phyloP scores from a whole-genome alignment of 768 basidiomycete species.

The Pisolithus orientalis region DNA sequence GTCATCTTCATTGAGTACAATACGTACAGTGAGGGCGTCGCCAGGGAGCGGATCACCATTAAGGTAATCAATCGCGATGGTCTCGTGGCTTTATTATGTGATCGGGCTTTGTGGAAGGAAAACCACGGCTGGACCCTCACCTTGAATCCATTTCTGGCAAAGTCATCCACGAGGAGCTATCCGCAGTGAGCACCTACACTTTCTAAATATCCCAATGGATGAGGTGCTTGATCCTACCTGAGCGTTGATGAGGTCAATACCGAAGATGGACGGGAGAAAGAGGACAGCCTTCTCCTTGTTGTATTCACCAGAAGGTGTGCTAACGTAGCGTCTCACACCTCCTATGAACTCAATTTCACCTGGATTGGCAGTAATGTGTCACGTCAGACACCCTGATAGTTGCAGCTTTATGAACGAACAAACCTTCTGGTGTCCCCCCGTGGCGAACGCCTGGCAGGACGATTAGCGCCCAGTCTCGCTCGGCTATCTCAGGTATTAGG shows the following conservation, averaged over 20 bases:
- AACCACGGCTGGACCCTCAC: slow-evolving; percentile 2
- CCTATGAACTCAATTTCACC: slow-evolving; percentile 32
- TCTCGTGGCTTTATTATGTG: slow-evolving; percentile 5
- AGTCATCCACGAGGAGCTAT: slow-evolving; percentile 29
- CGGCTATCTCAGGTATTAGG: not conserved
- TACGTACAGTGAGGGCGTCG: slow-evolving; percentile 11
- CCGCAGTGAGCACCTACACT: not conserved
- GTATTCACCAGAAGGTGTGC: slow-evolving; percentile 32
- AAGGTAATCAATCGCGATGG: slow-evolving; percentile 31
- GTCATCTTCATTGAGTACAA: not conserved
- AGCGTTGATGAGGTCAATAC: not conserved
- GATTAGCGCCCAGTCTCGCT: too few species aligned
- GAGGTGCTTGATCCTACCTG: not conserved
- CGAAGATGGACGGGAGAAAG: slow-evolving; percentile 30
- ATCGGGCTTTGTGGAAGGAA: too few species aligned
- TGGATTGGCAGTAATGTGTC: slow-evolving; percentile 19
- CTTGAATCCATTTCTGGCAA: slow-evolving; percentile 38
- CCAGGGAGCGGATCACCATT: slow-evolving; percentile 28
- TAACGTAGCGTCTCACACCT: slow-evolving; percentile 36
- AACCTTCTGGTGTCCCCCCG: not conserved
- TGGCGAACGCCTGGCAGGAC: not conserved
- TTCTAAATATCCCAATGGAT: not conserved
- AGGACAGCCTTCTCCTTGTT: slow-evolving; percentile 31
- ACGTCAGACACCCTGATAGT: not conserved
- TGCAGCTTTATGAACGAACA: not conserved